Evolutionary conservation across 371 early-diverging fungal genomes (phyloP).

Genomic region (Rhizopus delemar): DNA sequence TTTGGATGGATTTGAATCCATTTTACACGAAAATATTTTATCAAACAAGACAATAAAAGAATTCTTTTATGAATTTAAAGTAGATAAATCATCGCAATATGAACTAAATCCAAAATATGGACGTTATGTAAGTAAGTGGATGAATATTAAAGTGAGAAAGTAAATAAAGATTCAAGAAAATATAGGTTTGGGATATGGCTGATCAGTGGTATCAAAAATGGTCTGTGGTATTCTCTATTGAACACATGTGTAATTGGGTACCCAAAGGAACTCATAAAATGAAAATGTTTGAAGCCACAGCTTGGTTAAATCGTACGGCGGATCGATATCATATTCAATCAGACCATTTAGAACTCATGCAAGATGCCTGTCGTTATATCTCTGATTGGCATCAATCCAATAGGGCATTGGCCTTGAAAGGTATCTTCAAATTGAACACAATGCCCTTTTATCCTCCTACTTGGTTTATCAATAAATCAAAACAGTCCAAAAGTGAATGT

Average conservation of each 20-base stretch:
- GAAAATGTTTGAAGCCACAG: constrained; percentile 20
- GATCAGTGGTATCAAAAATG: constrained; percentile 56
- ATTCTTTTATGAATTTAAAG: constrained; percentile 24
- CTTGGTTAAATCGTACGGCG: constrained; percentile 37
- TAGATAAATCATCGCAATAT: constrained; percentile 37
- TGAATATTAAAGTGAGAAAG: neutral
- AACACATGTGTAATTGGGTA: constrained; percentile 51
- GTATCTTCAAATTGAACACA: constrained; percentile 32
- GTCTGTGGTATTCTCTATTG: constrained; percentile 47
- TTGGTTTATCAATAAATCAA: constrained; percentile 43
- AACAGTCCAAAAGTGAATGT: constrained; percentile 32
- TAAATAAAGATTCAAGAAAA: neutral
- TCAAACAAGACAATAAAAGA: constrained; percentile 26
- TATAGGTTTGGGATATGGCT: constrained; percentile 47
- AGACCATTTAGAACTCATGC: constrained; percentile 32
- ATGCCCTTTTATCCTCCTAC: constrained; percentile 43
- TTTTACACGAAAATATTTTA: constrained; percentile 15
- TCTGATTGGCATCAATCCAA: constrained; percentile 40
- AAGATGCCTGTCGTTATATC: constrained; percentile 35
- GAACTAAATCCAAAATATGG: constrained; percentile 48
- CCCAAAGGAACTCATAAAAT: constrained; percentile 8
- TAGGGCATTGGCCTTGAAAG: constrained; percentile 31
- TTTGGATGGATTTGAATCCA: constrained; percentile 39
- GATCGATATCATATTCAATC: constrained; percentile 36
- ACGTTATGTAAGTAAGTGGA: constrained; percentile 34